Conservation (phyloP, 805 yeast genomes). For the Kregervanrija fluxuum region DNA sequence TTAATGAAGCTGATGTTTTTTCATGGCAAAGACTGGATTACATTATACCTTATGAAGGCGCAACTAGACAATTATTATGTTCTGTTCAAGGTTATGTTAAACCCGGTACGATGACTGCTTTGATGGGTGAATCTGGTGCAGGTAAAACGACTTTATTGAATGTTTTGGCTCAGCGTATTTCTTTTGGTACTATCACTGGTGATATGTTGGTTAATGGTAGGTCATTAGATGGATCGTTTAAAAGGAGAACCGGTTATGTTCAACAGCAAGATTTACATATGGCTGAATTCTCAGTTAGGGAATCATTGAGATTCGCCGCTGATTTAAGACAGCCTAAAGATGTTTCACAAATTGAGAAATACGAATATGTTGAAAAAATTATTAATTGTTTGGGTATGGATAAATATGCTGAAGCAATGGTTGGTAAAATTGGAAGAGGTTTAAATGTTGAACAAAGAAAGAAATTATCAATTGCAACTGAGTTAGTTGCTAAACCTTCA, state of each 20-base stretch:
- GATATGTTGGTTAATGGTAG: constrained; percentile 49
- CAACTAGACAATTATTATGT: constrained; percentile 34
- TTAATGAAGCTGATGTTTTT: constrained; percentile 46
- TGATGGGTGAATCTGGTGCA: constrained; percentile 60
- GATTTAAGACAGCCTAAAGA: constrained; percentile 38
- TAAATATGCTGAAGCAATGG: constrained; percentile 43
- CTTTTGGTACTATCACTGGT: constrained; percentile 47
- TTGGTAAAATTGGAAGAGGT: constrained; percentile 39
- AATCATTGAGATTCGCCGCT: constrained; percentile 43
- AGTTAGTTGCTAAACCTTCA: constrained; percentile 47
- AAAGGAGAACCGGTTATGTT: constrained; percentile 47
- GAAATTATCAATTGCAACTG: constrained; percentile 47
- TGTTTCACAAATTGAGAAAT: constrained; percentile 31
- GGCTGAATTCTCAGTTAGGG: constrained; percentile 45
- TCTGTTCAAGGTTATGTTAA: constrained; percentile 36
- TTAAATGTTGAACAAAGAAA: constrained; percentile 49
- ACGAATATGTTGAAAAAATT: constrained; percentile 37
- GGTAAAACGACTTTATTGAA: constrained; percentile 53
- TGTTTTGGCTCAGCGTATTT: constrained; percentile 44
- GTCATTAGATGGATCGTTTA: constrained; percentile 42
- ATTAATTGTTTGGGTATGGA: constrained; percentile 35
- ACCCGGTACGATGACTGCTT: constrained; percentile 51
- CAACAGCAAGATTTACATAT: constrained; percentile 50
- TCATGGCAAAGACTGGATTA: constrained; percentile 62
- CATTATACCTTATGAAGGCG: constrained; percentile 42